Base-by-base conservation (phyloP, 2,329 filamentous ascomycete species). In the Aureobasidium namibiae region DNA sequence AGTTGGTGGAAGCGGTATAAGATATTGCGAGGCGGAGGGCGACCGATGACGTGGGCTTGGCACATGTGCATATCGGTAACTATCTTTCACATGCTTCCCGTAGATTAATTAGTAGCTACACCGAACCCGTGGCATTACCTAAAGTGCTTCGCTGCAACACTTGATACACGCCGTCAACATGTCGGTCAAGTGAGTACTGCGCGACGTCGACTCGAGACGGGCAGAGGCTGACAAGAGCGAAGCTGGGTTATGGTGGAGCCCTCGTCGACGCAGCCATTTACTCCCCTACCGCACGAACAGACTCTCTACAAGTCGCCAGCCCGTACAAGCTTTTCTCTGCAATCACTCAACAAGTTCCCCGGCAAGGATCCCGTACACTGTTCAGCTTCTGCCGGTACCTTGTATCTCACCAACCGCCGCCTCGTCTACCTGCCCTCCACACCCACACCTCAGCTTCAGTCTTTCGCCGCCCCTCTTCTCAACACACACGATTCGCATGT, bases 211-310 rank as follows among this genome's bases (percentile, higher is more conserved):
- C 13, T 61, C 33, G 42, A 61, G 59, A 62, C 46, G 61, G 61
- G 63, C 63, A 63, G 42, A 45, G 39, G 23, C 61, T 63, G 24
- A 67, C 42, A 8, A 42, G 18, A 29, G 54, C 13, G 23, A 24
- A 89, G 86, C 72, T 96, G 92, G 92, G 92, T 96, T 46, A 96
- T 96, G 92, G 84, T 95, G 69, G 85, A 87, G 69, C 76, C 52
- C 9, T 84, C 87, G 61, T 68, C 63, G 13, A 66, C 66, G n/a
- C 59, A 41, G 34, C 36, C 59, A n/a, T 94, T 96, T 74, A 87
- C 95, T 69, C 89, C 88, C 68, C 83, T 96, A 48, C 89, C 89
- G 45, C 86, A 88, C 70, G 92, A 97, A 77, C 85, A 85, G 66
- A 85, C 90, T 63, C 81, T 95, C 61, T 89, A 89, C 74, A 88